Conservation (phyloP, 2,329 filamentous ascomycete genomes). For the Paracorniculantispora psalliotae region DNA sequence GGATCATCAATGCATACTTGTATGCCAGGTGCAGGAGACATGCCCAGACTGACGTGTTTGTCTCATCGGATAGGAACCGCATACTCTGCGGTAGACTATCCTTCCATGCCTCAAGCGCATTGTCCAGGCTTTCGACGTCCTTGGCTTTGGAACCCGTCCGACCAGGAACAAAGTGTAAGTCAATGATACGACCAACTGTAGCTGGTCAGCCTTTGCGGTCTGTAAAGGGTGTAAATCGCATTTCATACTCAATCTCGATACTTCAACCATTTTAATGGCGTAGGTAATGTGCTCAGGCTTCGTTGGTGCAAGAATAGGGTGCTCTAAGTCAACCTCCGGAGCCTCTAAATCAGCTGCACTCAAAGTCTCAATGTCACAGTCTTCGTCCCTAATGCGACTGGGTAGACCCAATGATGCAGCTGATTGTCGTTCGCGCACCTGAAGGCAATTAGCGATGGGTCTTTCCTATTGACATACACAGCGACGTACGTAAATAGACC, state of each 20-base stretch:
- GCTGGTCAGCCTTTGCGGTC: neutral
- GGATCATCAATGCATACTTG: no score
- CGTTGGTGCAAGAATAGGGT: constrained; percentile 25
- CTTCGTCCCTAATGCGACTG: constrained; percentile 33
- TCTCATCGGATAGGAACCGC: constrained; percentile 27
- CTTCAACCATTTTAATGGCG: constrained; percentile 34
- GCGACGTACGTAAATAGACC: constrained; percentile 45
- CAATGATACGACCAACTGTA: constrained; percentile 30
- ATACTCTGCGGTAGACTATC: constrained; percentile 28
- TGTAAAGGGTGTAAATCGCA: neutral
- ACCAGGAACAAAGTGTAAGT: constrained; percentile 32
- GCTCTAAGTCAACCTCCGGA: constrained; percentile 19
- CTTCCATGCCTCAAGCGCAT: constrained; percentile 30
- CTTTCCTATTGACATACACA: no score
- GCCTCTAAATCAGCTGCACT: constrained; percentile 27
- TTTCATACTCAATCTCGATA: constrained; percentile 28
- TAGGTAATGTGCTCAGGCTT: constrained; percentile 30
- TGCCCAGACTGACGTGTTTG: constrained; percentile 30
- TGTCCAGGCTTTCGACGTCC: constrained; percentile 26
- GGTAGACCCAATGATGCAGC: constrained; percentile 32
- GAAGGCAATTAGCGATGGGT: constrained; percentile 6
- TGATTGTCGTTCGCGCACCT: constrained; percentile 34
- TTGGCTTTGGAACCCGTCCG: constrained; percentile 23
- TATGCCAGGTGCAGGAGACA: constrained; percentile 34
- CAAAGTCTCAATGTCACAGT: constrained; percentile 34